These are phyloP conservation scores for Suaeda aralocaspica DNA, from an alignment of 148 eudicot genomes.

Conservation along the genomic window DNA sequence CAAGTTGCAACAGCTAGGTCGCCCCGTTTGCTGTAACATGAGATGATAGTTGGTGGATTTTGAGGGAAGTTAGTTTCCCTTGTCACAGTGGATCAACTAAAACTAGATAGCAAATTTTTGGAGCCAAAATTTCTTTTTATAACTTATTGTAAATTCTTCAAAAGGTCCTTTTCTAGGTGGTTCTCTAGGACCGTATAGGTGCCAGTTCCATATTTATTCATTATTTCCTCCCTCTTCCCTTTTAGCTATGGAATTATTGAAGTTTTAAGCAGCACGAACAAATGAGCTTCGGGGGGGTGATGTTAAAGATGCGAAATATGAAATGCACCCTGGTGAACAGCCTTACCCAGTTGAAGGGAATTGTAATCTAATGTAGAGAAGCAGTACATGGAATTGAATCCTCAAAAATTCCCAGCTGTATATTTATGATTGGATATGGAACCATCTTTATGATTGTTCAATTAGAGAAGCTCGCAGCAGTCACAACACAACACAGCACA, in stretches of 20 bases:
- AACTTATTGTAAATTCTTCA: conserved; percentile 29
- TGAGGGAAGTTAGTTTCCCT: conserved; percentile 13
- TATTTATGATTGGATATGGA: conserved; percentile 12
- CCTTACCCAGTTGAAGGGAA: conserved; percentile 22
- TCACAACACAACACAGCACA: too few species aligned
- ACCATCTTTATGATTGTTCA: background rate
- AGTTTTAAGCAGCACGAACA: background rate
- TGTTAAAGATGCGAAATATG: conserved; percentile 13
- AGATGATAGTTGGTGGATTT: conserved; percentile 39
- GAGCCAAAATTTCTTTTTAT: conserved; percentile 10
- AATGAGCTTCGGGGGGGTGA: conserved; percentile 2
- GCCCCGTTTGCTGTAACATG: conserved; percentile 82
- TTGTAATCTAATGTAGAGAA: conserved; percentile 25
- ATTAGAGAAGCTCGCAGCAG: too few species aligned
- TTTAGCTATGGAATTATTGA: background rate
- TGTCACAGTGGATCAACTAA: background rate
- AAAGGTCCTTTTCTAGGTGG: conserved; percentile 20
- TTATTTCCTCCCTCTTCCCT: conserved; percentile 9
- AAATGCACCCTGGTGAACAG: conserved; percentile 18
- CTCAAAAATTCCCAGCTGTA: conserved; percentile 13
- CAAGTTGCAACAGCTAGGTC: conserved; percentile 55
- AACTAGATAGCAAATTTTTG: conserved; percentile 27
- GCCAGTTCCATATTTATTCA: conserved; percentile 22
- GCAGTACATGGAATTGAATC: conserved; percentile 18
- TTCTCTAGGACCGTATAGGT: conserved; percentile 23